Conservation (phyloP, 768 basidiomycete species). For the Collybia sp. region DNA sequence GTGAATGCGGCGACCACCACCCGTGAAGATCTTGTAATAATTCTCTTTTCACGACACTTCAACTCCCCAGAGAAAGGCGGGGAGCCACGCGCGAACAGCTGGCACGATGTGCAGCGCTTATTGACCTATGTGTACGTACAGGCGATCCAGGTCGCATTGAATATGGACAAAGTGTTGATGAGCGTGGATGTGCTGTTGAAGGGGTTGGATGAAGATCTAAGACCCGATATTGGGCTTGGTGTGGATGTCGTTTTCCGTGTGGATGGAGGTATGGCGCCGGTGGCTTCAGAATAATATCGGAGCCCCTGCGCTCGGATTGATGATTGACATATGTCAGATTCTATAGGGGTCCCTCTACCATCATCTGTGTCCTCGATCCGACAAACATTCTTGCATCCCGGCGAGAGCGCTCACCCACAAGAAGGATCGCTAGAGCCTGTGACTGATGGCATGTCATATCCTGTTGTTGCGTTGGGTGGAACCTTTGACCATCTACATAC, state of each 20-base stretch:
- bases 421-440: slow-evolving; percentile 4
- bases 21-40: slow-evolving; percentile 47
- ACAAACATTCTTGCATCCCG: slow-evolving; percentile 28
- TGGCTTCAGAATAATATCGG: background rate
- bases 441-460: slow-evolving; percentile 22
- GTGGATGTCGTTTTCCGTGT: slow-evolving; percentile 46
- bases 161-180: slow-evolving; percentile 64
- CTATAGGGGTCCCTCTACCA: slow-evolving; percentile 37
- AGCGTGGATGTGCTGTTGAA: slow-evolving; percentile 74
- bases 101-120: slow-evolving; percentile 68
- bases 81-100: slow-evolving; percentile 40
- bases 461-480: slow-evolving; percentile 86
- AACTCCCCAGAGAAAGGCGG: slow-evolving; percentile 24
- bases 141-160: slow-evolving; percentile 72
- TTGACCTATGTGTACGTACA: slow-evolving; percentile 84
- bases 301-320: too few species aligned
- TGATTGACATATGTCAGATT: slow-evolving; percentile 21
- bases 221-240: slow-evolving; percentile 35
- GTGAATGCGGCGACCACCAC: slow-evolving; percentile 43
- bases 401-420: slow-evolving; percentile 7
- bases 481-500: slow-evolving; percentile 98
- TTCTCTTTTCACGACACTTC: slow-evolving; percentile 64
- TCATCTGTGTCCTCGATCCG: slow-evolving; percentile 32
- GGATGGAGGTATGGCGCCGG: slow-evolving; percentile 34
- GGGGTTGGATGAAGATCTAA: slow-evolving; percentile 42